Base-by-base conservation (phyloP, 2,329 filamentous ascomycete species). In the Xylariomycetidae sp. region DNA sequence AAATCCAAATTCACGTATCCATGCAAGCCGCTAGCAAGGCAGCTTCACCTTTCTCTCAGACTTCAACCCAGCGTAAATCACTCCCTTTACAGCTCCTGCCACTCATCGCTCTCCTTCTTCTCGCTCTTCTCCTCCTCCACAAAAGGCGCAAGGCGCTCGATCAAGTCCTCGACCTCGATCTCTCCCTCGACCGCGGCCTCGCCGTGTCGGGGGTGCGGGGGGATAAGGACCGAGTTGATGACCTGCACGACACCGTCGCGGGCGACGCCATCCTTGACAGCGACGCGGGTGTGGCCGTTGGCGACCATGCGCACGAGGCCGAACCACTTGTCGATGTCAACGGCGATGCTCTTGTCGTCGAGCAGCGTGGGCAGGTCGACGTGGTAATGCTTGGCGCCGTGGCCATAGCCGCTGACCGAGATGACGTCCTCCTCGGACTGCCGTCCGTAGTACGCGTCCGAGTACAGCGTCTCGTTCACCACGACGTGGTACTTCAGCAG, bases 231-330 rank as follows among this genome's bases (percentile, higher is more conserved):
- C 37, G 70, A 70, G 29, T 72, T 69, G 0, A 92, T 67, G 12
- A 90, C 78, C 36, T 95, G 89, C 23, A 94, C 74, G 10, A 90
- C 87, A 19, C 89, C 89, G 53, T 95, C 85, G 50, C 71, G 74
- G 0, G 81, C 83, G 35, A 92, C 58, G 1, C 70, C 80, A 53
- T 95, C 87, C 42, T 79, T 67, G 6, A 85, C 64, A 0, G 67
- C 65, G 1, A 93, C 82, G 6, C 65, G 65, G 3, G 70, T 67
- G 46, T 79, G 81, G 10, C 79, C 85, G 50, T 95, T 95, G 50
- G 94, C 70, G 54, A 77, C 77, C 40, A 95, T 79, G 5, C 61
- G 70, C 32, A 83, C 76, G 49, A 83, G 78, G 1, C 82, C 75
- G n/a, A 75, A 77, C 49, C 74, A 82, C 10, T 72, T 65, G 4